phyloP scores from a whole-genome alignment of 2,329 filamentous ascomycete genomes.

The Alternaria triticimaculans region DNA sequence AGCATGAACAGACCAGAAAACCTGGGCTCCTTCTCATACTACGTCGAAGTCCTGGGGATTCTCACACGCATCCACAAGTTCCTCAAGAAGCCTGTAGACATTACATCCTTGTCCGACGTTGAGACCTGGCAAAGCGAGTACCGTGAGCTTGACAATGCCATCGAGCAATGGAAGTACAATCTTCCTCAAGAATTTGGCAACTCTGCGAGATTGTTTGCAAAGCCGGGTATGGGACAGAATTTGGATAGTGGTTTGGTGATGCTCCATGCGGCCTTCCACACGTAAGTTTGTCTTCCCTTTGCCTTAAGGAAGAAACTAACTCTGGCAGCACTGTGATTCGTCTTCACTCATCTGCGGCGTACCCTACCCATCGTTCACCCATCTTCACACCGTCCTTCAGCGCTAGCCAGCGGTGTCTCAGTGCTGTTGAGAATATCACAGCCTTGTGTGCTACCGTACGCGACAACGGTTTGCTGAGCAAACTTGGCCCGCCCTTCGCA shows the following conservation, averaged over 20 bases:
- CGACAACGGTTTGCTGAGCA: conserved; percentile 73
- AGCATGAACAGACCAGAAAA: conserved; percentile 76
- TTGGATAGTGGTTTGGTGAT: conserved; percentile 87
- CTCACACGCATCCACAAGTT: conserved; percentile 88
- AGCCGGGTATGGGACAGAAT: conserved; percentile 67
- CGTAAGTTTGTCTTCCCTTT: conserved; percentile 57
- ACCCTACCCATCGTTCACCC: conserved; percentile 84
- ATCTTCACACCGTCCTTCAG: conserved; percentile 90
- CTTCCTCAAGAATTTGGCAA: conserved; percentile 85
- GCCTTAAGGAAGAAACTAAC: conserved; percentile 24
- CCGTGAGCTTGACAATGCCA: conserved; percentile 79
- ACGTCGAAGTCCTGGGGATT: conserved; percentile 87
- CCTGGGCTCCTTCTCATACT: conserved; percentile 85
- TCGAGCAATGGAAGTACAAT: conserved; percentile 83
- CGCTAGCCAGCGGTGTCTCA: conserved; percentile 81
- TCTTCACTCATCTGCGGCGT: conserved; percentile 89
- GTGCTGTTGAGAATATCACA: conserved; percentile 74
- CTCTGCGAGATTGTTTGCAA: conserved; percentile 75
- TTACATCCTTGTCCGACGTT: conserved; percentile 81
- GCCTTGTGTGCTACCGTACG: conserved; percentile 80
- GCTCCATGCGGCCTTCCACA: conserved; percentile 89
- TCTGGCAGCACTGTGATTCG: conserved; percentile 74
- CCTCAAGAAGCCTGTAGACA: conserved; percentile 87
- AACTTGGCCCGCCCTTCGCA: conserved; percentile 87
- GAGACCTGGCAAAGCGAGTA: conserved; percentile 90